Conservation (phyloP, 2,329 filamentous ascomycete genomes). For the Paraphaeosphaeria minitans region DNA sequence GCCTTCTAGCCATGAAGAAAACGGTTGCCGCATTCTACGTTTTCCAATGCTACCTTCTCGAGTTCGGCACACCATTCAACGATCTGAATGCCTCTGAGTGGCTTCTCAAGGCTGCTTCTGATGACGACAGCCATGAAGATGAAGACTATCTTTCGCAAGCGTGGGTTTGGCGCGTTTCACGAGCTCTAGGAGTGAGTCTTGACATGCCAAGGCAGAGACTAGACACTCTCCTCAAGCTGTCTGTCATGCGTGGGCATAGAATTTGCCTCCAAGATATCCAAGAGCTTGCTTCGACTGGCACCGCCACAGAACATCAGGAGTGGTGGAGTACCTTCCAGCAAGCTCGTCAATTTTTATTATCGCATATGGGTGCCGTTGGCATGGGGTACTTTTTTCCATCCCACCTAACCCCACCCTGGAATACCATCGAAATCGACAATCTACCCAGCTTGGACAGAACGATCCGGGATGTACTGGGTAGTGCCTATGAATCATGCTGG, state of each 20-base stretch:
- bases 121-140: conserved; percentile 16
- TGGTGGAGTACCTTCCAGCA: neutral
- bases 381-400: conserved; percentile 12
- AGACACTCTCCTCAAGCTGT: neutral
- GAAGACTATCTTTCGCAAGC: conserved; percentile 17
- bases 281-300: conserved; percentile 4
- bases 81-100: conserved; percentile 4
- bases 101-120: conserved; percentile 11
- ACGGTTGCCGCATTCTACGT: conserved; percentile 15
- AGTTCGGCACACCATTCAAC: conserved; percentile 13
- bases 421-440: neutral
- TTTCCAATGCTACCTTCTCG: conserved; percentile 16
- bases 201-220: neutral
- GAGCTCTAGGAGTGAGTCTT: neutral
- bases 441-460: neutral
- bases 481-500: neutral
- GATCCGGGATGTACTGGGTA: neutral
- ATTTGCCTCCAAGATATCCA: conserved; percentile 7
- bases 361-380: conserved; percentile 9
- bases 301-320: neutral
- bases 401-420: conserved; percentile 1
- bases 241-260: conserved; percentile 10
- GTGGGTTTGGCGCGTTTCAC: conserved; percentile 15
- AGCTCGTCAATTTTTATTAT: conserved; percentile 2
- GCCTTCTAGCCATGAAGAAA: conserved; percentile 8